Conservation (phyloP, 202 grass and related monocot species). For the Brachypodium distachyon region DNA sequence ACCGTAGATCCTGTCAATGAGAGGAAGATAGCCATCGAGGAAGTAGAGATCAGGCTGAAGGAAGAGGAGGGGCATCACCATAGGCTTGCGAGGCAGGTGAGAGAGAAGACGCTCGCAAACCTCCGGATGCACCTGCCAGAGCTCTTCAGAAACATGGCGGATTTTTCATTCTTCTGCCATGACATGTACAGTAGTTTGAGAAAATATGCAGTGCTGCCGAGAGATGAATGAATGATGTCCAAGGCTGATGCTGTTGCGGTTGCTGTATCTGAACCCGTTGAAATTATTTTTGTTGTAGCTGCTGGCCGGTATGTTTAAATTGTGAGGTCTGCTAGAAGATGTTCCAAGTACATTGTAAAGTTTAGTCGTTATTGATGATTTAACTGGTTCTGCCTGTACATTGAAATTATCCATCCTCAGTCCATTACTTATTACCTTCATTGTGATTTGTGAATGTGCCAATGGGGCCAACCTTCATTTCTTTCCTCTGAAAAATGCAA, state of each 20-base stretch:
- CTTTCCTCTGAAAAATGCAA: too few relatives aligned
- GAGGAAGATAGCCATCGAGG: constrained; percentile 44
- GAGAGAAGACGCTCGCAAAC: constrained; percentile 81
- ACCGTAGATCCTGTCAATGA: constrained; percentile 43
- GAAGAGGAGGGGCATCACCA: constrained; percentile 43
- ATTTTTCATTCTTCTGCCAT: constrained; percentile 39
- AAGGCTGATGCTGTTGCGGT: constrained; percentile 11
- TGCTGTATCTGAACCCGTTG: background rate
- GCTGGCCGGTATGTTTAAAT: background rate
- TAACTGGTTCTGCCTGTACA: background rate
- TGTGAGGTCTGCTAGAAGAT: background rate
- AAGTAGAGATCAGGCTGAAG: constrained; percentile 52
- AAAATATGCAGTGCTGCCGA: constrained; percentile 12
- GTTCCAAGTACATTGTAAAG: background rate
- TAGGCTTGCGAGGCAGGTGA: constrained; percentile 60
- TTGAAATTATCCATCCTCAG: background rate
- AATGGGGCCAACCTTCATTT: too few relatives aligned
- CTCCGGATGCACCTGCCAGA: constrained; percentile 74
- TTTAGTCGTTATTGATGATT: background rate
- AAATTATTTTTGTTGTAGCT: background rate
- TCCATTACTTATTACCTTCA: background rate
- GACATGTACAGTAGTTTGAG: constrained; percentile 62
- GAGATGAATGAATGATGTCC: constrained; percentile 25
- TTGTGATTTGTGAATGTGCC: too few relatives aligned
- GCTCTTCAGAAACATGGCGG: constrained; percentile 59